Base-by-base conservation (phyloP, 169 alveolate species). In the Plasmodium gaboni region DNA sequence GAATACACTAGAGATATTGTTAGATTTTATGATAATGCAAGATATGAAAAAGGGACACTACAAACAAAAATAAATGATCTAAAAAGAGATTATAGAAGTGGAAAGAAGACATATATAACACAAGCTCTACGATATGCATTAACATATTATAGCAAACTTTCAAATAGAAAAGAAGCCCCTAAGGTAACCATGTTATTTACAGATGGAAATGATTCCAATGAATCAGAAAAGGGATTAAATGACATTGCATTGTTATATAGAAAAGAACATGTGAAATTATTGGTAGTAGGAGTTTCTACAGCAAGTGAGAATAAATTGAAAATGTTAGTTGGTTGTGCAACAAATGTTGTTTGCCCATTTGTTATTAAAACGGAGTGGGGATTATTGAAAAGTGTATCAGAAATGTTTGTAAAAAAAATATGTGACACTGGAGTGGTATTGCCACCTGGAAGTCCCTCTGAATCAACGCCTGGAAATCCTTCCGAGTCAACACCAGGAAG, bases 321-420 rank as follows among this genome's bases (percentile, higher is more conserved):
- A 42, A 15, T 64, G 55, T 57, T 78, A 59, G 89, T 44, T 9
- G 89, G 78, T 32, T 78, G 89, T 70, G 19, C 17, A 55, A 61
- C 38, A 59, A 44, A 10, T 44, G 38, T 10, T 48, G 28, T 22
- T 1, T 78, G 89, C 24, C 89, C 89, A 64, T 78, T 48, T 65
- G 78, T 78, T 53, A 64, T 78, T 50, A 78, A 65, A 68, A 55
- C 53, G n/a, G 80, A 78, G 42, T 78, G 89, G 89, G 78, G 78
- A 48, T 46, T 48, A 17, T 64, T 78, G 60, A 55, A 19, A 10
- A 17, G n/a, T 50, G 6, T 65, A 13, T 65, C 89, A 32, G 19
- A 44, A 19, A 71, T 24, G 53, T 38, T 78, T 55, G 76, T 78
- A n/a, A 51, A 59, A 26, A 78, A 57, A 15, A 78, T 78, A 78